phyloP scores from a whole-genome alignment of 148 eudicot species.

The Heliamphora exappendiculata region DNA sequence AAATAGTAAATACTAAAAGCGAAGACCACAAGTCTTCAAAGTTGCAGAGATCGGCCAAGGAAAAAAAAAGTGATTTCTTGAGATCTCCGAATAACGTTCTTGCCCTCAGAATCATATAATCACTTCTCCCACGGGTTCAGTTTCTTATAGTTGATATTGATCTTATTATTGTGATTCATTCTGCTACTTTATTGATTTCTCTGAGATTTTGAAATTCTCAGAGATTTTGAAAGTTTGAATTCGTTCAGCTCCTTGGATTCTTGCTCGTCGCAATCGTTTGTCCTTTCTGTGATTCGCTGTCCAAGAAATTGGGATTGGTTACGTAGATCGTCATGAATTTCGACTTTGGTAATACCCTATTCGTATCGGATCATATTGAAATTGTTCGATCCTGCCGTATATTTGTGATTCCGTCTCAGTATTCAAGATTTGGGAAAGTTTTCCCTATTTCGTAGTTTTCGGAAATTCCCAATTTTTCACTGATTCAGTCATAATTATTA shows the following conservation, averaged over 20 bases:
- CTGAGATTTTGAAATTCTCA: too few species aligned
- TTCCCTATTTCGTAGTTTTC: not conserved
- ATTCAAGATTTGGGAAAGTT: too few species aligned
- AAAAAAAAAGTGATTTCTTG: not conserved
- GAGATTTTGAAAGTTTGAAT: not conserved
- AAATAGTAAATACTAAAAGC: not conserved
- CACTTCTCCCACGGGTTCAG: constrained; percentile 1
- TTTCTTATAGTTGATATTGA: not conserved
- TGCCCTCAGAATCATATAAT: constrained; percentile 3
- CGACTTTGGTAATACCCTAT: not conserved
- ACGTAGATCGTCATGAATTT: constrained; percentile 3
- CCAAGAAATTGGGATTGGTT: not conserved
- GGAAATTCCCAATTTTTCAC: constrained; percentile 4
- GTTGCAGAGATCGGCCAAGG: constrained; percentile 3
- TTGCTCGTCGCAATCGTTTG: not conserved
- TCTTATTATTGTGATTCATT: too few species aligned
- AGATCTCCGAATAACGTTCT: not conserved
- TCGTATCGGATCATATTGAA: constrained; percentile 6
- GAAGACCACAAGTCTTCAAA: not conserved
- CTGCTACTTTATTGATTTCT: too few species aligned
- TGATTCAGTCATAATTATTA: not conserved
- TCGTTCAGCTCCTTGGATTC: not conserved
- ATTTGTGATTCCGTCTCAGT: not conserved
- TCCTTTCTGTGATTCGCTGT: not conserved
- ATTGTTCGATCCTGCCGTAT: constrained; percentile 1